These are phyloP conservation scores for Zygosaccharomyces sapae DNA, from an alignment of 1,139 yeast genomes.

Conservation along the genomic window DNA sequence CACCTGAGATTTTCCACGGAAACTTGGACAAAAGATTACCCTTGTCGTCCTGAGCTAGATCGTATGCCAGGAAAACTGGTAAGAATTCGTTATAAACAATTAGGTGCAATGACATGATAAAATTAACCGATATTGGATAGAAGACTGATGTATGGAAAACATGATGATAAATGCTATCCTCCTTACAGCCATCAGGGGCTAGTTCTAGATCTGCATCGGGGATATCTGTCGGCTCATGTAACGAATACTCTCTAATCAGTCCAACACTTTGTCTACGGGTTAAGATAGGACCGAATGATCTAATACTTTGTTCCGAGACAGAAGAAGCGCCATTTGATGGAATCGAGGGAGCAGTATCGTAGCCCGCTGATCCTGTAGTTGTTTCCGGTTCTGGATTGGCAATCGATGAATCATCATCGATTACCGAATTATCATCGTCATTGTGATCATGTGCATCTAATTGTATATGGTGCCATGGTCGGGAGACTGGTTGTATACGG, in stretches of 20 bases:
- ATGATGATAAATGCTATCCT: slow-evolving; percentile 21
- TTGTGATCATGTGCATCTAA: not conserved
- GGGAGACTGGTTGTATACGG: slow-evolving; percentile 37
- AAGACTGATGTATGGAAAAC: slow-evolving; percentile 41
- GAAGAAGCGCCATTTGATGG: slow-evolving; percentile 1
- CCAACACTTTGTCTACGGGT: slow-evolving; percentile 43
- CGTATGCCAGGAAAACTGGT: slow-evolving; percentile 57
- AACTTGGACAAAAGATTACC: slow-evolving; percentile 38
- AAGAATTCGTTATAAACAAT: slow-evolving; percentile 55
- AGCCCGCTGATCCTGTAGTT: slow-evolving; percentile 14
- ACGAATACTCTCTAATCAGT: slow-evolving; percentile 43
- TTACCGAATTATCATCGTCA: not conserved
- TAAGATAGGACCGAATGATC: slow-evolving; percentile 34
- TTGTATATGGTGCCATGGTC: slow-evolving; percentile 36
- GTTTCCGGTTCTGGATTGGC: slow-evolving; percentile 4
- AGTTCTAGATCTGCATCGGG: slow-evolving; percentile 10
- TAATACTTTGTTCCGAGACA: slow-evolving; percentile 24
- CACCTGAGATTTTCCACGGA: slow-evolving; percentile 49
- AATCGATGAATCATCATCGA: slow-evolving; percentile 7
- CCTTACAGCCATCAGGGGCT: slow-evolving; percentile 21
- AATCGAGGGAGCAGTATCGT: slow-evolving; percentile 8
- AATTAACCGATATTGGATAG: slow-evolving; percentile 42
- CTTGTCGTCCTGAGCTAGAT: slow-evolving; percentile 36
- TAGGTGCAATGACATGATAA: slow-evolving; percentile 47
- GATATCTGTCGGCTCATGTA: slow-evolving; percentile 29